Percentiles rank a stretch among this genome's conserved stretches.
Conservation (phyloP, 1,284 basidiomycete species). For the Tilletia caries region DNA sequence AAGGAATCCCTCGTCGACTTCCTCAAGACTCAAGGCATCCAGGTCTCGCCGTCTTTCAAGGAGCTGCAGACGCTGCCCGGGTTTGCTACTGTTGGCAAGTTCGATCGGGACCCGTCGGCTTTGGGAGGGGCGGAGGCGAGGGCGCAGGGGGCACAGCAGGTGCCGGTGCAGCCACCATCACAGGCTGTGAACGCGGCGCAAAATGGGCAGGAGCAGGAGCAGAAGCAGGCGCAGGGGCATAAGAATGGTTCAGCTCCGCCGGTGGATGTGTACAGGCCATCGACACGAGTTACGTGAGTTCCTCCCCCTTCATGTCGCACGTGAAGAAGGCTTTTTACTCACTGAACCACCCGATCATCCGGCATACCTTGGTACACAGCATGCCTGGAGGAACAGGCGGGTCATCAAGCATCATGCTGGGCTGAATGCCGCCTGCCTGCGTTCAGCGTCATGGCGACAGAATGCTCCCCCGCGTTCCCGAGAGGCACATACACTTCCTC, state of each 20-base stretch:
- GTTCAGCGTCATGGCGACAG: too few relatives aligned
- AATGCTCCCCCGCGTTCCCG: too few relatives aligned
- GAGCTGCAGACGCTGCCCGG: conserved; percentile 41
- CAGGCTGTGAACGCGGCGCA: conserved; percentile 27
- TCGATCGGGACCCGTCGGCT: conserved; percentile 6
- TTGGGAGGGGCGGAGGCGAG: background rate
- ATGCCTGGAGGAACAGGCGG: conserved; percentile 5
- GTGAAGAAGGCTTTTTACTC: background rate
- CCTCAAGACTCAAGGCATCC: conserved; percentile 42
- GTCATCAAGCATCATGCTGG: background rate
- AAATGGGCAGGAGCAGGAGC: background rate
- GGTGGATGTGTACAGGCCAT: background rate
- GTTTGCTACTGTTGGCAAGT: conserved; percentile 37
- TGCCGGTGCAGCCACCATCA: conserved; percentile 9
- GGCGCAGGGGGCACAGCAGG: background rate
- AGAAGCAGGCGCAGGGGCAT: background rate
- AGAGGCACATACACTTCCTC: too few relatives aligned
- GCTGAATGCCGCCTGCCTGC: background rate
- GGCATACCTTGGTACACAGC: background rate
- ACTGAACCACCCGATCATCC: too few relatives aligned
- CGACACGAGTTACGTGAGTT: conserved; percentile 8
- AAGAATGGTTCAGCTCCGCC: background rate
- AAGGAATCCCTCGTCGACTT: conserved; percentile 39
- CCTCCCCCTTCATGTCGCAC: background rate
- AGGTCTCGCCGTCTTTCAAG: conserved; percentile 41